Base-by-base conservation (phyloP, 495 filamentous ascomycete genomes). In the Bacidia rubella region DNA sequence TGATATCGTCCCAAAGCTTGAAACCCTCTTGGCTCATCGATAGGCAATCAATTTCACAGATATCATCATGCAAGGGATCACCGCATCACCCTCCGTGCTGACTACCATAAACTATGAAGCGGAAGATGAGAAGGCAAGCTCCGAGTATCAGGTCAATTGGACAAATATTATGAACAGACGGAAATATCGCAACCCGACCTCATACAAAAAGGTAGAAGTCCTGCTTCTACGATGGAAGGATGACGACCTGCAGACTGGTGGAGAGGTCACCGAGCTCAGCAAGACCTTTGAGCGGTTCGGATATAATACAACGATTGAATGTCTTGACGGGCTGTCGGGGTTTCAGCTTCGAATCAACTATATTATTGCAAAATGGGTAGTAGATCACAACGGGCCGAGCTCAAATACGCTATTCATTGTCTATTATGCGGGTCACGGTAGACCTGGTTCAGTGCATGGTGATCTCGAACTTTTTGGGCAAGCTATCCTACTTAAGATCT, bases 371-470 rank as follows among this genome's bases (percentile, higher is more conserved):
- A 21, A 11, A 0, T 63, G 58, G 20, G 51, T 65, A 17, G 40
- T 46, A 0, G 35, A 46, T 1, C 24, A 61, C 9, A 50, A 62
- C 42, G 56, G 46, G 0, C 51, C 48, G 2, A 48, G 59, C 11
- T 60, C 55, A 12, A 48, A 60, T 15, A 61, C 56, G 11, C 40
- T 68, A 11, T 38, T 68, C 3, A 60, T 68, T 25, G 54, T 68
- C 0, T 68, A 67, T 42, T 68, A 68, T 46, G 63, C 60, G 9
- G 66, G 66, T 11, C 63, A 68, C 54, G 66, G 61, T 0, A 24
- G 24, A 39, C 58, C 56, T 1, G 58, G 60, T 11, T 15, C 12
- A 1, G 1, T 44, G 3, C 50, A 38, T 15, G 60, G 60, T 21
- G 25, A 40, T 10, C 11, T 62, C 27, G 48, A 57, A 21, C 5